phyloP scores from a whole-genome alignment of 2,329 filamentous ascomycete genomes.

The Didymellaceae sp. region DNA sequence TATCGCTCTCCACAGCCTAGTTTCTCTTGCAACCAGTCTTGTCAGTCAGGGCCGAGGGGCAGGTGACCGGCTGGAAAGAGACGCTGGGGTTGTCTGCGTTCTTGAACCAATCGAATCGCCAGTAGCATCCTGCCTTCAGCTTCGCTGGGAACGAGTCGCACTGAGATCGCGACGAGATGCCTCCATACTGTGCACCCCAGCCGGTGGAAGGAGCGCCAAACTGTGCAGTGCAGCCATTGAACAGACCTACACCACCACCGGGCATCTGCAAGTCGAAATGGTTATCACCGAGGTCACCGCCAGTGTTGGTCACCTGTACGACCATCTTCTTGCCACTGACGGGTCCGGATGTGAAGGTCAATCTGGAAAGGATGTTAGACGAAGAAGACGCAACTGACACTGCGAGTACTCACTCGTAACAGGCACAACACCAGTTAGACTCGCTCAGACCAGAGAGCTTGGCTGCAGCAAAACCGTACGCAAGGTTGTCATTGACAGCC shows the following conservation, averaged over 20 bases:
- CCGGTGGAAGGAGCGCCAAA: conserved; percentile 43
- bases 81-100: conserved; percentile 44
- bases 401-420: conserved; percentile 57
- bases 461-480: conserved; percentile 71
- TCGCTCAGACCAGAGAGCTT: conserved; percentile 62
- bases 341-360: conserved; percentile 64
- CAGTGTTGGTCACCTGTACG: conserved; percentile 70
- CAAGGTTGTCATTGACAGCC: conserved; percentile 63
- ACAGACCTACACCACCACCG: conserved; percentile 46
- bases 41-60: conserved; percentile 42
- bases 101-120: conserved; percentile 48
- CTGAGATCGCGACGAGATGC: conserved; percentile 38
- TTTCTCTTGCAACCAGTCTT: conserved; percentile 38
- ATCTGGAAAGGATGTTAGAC: conserved; percentile 28
- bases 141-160: conserved; percentile 46
- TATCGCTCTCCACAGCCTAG: neutral
- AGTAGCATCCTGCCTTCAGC: conserved; percentile 46
- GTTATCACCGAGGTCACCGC: conserved; percentile 44
- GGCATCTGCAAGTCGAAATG: conserved; percentile 50
- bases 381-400: neutral
- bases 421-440: conserved; percentile 68
- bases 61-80: conserved; percentile 42
- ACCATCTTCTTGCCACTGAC: conserved; percentile 67
- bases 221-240: conserved; percentile 43
- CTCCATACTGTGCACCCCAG: conserved; percentile 46